A percentile compares a stretch with the other conserved stretches of the same genome.
Evolutionary conservation across 306 rosid species (phyloP).

Genomic region (Corylus americana): DNA sequence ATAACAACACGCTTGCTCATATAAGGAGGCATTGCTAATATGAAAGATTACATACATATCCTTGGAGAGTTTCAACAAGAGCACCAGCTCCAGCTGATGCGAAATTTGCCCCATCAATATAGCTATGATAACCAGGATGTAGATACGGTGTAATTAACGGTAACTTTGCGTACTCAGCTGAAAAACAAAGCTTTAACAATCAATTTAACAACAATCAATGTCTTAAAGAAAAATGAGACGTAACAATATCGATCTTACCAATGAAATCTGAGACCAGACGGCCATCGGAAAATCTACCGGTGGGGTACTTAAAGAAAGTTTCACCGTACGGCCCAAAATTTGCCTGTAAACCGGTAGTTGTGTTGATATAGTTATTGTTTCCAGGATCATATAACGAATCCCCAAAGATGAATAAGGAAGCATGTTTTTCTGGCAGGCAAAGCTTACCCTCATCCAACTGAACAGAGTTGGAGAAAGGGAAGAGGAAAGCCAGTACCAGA

Average conservation of each 20-base stretch:
- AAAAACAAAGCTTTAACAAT: background rate
- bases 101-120: constrained; percentile 32
- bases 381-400: constrained; percentile 43
- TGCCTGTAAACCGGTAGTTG: constrained; percentile 12
- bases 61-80: constrained; percentile 5
- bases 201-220: background rate
- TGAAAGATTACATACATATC: background rate
- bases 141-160: constrained; percentile 30
- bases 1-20: too few relatives aligned
- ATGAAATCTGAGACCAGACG: constrained; percentile 50
- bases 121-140: constrained; percentile 15
- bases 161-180: constrained; percentile 37
- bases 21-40: background rate
- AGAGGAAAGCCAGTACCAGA: too few relatives aligned
- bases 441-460: background rate
- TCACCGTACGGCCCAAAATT: constrained; percentile 50
- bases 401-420: constrained; percentile 42
- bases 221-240: background rate
- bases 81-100: constrained; percentile 39
- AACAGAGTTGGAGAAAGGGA: too few relatives aligned
- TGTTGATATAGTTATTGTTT: constrained; percentile 44
- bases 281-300: constrained; percentile 54
- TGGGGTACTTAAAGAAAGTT: constrained; percentile 49
- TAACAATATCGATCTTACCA: constrained; percentile 23
- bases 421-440: background rate